Conservation (phyloP, 768 basidiomycete genomes). For the Russula griseocarnosa region DNA sequence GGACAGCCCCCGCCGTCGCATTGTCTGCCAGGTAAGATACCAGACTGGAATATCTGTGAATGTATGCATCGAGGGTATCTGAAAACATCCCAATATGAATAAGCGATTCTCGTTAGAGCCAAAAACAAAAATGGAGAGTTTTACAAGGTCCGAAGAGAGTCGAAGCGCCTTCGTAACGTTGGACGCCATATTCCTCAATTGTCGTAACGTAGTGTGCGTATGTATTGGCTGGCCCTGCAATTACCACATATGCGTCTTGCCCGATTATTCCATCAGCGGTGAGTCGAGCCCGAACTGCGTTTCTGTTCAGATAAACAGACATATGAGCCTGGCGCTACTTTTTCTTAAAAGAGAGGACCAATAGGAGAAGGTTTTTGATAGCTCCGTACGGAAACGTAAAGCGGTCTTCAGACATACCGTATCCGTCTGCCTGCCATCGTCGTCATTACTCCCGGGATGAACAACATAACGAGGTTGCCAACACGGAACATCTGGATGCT, state of each 20-base stretch:
- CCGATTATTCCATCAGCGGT: conserved; percentile 62
- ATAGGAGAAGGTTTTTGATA: conserved; percentile 10
- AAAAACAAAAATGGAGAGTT: conserved; percentile 25
- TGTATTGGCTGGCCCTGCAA: conserved; percentile 79
- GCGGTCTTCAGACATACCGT: conserved; percentile 43
- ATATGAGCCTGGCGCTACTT: background rate
- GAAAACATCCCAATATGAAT: conserved; percentile 13
- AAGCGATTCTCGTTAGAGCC: conserved; percentile 2
- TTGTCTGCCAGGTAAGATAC: conserved; percentile 57
- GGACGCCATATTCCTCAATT: conserved; percentile 65
- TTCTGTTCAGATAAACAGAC: conserved; percentile 38
- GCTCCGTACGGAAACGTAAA: conserved; percentile 1
- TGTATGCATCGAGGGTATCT: conserved; percentile 79
- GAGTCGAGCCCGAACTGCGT: conserved; percentile 61
- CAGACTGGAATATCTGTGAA: conserved; percentile 66
- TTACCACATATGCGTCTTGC: conserved; percentile 66
- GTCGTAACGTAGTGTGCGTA: conserved; percentile 75
- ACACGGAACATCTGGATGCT: conserved; percentile 74
- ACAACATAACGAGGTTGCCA: conserved; percentile 70
- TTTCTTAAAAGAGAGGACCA: background rate
- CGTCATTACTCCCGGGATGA: conserved; percentile 75
- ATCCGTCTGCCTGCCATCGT: conserved; percentile 79
- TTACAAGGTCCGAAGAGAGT: conserved; percentile 72
- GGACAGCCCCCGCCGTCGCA: conserved; percentile 36
- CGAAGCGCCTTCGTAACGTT: conserved; percentile 79